These are phyloP conservation scores for Dillenia suffruticosa DNA, from an alignment of 164 flowering plant genomes.

Conservation along the genomic window DNA sequence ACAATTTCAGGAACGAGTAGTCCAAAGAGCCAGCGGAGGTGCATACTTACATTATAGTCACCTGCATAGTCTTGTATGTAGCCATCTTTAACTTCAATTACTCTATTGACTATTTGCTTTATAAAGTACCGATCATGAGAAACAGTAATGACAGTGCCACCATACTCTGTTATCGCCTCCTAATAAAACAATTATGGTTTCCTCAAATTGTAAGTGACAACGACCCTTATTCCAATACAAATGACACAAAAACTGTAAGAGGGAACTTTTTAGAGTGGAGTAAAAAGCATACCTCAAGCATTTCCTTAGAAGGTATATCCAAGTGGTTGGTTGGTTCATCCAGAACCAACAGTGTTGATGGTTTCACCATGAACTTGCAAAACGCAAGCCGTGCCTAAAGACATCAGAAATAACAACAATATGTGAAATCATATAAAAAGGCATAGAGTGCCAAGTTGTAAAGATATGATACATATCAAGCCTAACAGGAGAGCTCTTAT, in stretches of 20 bases:
- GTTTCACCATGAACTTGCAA: constrained; percentile 97
- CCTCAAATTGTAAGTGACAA: too few relatives aligned
- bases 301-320: constrained; percentile 97
- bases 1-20: too few relatives aligned
- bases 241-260: too few relatives aligned
- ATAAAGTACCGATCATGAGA: constrained; percentile 96
- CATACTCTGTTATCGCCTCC: constrained; percentile 92
- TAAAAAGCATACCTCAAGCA: constrained; percentile 80
- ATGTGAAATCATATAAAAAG: too few relatives aligned
- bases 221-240: too few relatives aligned
- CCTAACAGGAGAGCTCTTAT: too few relatives aligned
- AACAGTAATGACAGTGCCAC: constrained; percentile 88
- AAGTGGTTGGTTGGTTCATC: constrained; percentile 99
- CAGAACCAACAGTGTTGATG: constrained; percentile 87
- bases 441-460: too few relatives aligned
- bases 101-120: constrained; percentile 91
- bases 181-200: constrained; percentile 19
- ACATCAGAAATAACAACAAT: constrained; percentile 2
- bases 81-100: constrained; percentile 79
- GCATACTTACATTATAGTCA: constrained; percentile 81
- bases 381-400: constrained; percentile 91
- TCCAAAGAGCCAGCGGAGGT: not conserved
- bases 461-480: too few relatives aligned
- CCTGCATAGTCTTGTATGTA: constrained; percentile 81
- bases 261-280: not conserved